Evolutionary conservation across 768 basidiomycete genomes (phyloP).

Genomic region (Fomitopsis pulvina): DNA sequence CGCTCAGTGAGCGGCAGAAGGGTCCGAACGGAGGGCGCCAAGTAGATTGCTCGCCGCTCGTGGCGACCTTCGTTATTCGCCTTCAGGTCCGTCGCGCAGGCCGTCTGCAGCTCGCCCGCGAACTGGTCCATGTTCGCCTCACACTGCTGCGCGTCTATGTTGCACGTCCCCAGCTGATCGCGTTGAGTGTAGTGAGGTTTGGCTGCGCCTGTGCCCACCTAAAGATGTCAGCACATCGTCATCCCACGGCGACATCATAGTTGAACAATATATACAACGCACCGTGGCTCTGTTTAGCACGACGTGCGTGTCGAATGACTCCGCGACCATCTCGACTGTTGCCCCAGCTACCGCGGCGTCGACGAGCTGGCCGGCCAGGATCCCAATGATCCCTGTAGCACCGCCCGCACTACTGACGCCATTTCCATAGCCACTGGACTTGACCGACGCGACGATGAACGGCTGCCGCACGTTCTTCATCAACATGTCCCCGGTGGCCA

Average conservation of each 20-base stretch:
- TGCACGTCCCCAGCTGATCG: constrained; percentile 78
- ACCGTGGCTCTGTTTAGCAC: constrained; percentile 3
- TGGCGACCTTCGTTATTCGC: constrained; percentile 44
- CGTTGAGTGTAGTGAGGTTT: constrained; percentile 57
- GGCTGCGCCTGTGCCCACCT: constrained; percentile 47
- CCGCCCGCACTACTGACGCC: constrained; percentile 60
- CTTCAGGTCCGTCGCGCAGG: constrained; percentile 52
- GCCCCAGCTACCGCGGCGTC: constrained; percentile 5
- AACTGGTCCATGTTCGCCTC: constrained; percentile 63
- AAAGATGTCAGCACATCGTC: not conserved
- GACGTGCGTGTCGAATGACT: constrained; percentile 1
- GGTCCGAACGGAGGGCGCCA: constrained; percentile 32
- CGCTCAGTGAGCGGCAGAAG: not conserved
- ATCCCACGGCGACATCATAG: not conserved
- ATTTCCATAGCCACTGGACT: constrained; percentile 71
- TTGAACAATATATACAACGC: no score
- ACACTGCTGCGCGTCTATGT: constrained; percentile 51
- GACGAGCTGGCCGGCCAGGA: not conserved
- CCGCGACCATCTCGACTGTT: constrained; percentile 4
- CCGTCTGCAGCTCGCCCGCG: constrained; percentile 36
- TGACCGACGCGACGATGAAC: constrained; percentile 39
- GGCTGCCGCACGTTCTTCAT: constrained; percentile 65
- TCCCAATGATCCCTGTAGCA: constrained; percentile 32
- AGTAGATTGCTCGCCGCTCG: constrained; percentile 46
- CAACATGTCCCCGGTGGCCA: constrained; percentile 58